Evolutionary conservation across 179 eudicot genomes (phyloP).

Genomic region (Camellia oleifera): DNA sequence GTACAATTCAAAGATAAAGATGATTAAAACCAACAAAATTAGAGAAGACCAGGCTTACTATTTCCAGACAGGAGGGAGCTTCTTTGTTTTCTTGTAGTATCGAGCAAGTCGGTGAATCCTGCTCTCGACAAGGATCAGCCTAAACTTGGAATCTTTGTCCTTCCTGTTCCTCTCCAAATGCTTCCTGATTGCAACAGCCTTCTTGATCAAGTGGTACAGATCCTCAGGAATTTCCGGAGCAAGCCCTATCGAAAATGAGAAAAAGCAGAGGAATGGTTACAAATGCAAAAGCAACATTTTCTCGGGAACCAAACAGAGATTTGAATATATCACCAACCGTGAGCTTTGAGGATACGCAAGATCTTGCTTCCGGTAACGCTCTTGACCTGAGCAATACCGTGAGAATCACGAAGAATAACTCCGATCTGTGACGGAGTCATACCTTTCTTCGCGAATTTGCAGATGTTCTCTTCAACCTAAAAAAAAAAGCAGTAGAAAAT

Average conservation of each 20-base stretch:
- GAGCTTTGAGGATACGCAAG: slow-evolving; percentile 39
- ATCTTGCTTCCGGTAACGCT: slow-evolving; percentile 46
- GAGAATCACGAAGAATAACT: slow-evolving; percentile 39
- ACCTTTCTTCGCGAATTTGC: slow-evolving; percentile 43
- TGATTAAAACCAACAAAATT: neutral
- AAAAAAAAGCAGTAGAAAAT: too few species aligned
- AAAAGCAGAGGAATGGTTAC: neutral
- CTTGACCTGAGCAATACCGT: slow-evolving; percentile 43
- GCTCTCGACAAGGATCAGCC: slow-evolving; percentile 43
- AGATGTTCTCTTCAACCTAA: slow-evolving; percentile 38
- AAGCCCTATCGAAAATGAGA: slow-evolving; percentile 19
- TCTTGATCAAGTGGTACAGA: slow-evolving; percentile 43
- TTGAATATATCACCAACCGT: slow-evolving; percentile 17
- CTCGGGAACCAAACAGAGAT: neutral
- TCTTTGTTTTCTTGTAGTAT: slow-evolving; percentile 48
- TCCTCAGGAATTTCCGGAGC: slow-evolving; percentile 43
- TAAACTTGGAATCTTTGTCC: slow-evolving; percentile 46
- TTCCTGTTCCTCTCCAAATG: slow-evolving; percentile 51
- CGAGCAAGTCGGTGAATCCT: slow-evolving; percentile 44
- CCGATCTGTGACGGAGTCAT: slow-evolving; percentile 43
- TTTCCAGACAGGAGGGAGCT: slow-evolving; percentile 50
- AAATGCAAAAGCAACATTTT: neutral
- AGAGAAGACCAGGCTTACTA: slow-evolving; percentile 21
- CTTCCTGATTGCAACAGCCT: slow-evolving; percentile 43
- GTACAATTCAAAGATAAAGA: neutral